A percentile compares a stretch with the other conserved stretches of the same genome.
phyloP scores from a whole-genome alignment of 2,329 filamentous ascomycete genomes.

The Aspergillus fumigatus region DNA sequence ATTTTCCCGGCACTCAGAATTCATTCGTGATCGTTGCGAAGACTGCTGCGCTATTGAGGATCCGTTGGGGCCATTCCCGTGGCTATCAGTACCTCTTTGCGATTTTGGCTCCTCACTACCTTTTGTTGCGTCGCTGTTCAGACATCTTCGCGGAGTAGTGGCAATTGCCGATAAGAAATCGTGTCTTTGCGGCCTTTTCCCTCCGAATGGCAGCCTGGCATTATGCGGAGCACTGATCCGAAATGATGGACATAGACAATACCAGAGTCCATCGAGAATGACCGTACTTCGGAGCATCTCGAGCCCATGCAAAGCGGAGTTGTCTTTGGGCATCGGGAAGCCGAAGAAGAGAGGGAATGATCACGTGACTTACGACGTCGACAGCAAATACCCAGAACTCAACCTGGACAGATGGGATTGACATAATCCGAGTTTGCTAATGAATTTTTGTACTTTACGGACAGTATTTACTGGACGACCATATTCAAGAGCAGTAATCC shows the following conservation, averaged over 20 bases:
- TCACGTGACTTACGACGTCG: conserved; percentile 13
- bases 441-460: conserved; percentile 1
- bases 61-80: not conserved
- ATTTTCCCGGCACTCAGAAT: not conserved
- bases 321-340: conserved; percentile 6
- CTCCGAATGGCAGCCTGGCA: conserved; percentile 7
- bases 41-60: not conserved
- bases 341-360: conserved; percentile 2
- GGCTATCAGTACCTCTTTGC: not conserved
- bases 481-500: conserved; percentile 22
- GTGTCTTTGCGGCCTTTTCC: conserved; percentile 7
- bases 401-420: not conserved
- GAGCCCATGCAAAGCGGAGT: conserved; percentile 12
- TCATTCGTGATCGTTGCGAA: not conserved
- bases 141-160: conserved; percentile 16
- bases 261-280: conserved; percentile 38
- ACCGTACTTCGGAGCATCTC: conserved; percentile 32
- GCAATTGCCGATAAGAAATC: conserved; percentile 3
- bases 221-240: conserved; percentile 15
- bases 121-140: conserved; percentile 11
- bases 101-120: not conserved
- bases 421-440: not conserved
- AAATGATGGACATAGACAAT: conserved; percentile 39
- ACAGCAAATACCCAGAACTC: not conserved
- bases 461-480: conserved; percentile 11